Evolutionary conservation across 1,284 basidiomycete genomes (phyloP).

Genomic region (Rhodotorula glutinis): DNA sequence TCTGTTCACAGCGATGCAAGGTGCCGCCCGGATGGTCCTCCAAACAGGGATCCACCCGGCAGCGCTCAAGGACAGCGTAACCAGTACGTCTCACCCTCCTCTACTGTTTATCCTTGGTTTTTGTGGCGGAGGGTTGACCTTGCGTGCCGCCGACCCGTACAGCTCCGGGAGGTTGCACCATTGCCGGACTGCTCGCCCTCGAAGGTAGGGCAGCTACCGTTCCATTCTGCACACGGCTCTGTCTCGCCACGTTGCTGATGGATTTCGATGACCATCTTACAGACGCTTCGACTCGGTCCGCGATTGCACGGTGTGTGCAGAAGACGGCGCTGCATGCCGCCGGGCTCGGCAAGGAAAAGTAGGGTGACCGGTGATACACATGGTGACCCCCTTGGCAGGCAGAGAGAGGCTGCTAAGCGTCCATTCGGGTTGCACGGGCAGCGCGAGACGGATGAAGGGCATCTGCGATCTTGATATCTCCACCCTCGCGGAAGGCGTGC

Average conservation of each 20-base stretch:
- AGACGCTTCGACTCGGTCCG: conserved; percentile 68
- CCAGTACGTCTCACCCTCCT: conserved; percentile 61
- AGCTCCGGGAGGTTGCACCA: conserved; percentile 98
- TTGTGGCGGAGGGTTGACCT: neutral
- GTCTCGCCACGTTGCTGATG: no score
- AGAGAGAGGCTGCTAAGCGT: no score
- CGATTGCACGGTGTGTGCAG: conserved; percentile 93
- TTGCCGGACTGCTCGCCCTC: conserved; percentile 88
- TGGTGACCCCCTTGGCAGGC: no score
- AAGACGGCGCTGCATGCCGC: conserved; percentile 83
- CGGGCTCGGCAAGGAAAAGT: conserved; percentile 62
- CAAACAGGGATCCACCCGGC: conserved; percentile 86
- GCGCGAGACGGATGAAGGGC: no score
- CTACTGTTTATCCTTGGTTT: neutral
- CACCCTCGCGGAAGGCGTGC: no score
- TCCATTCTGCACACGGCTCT: neutral
- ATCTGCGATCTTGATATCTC: no score
- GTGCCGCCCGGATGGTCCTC: conserved; percentile 92
- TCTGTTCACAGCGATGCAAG: conserved; percentile 73
- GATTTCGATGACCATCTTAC: no score
- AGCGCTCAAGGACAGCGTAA: conserved; percentile 95
- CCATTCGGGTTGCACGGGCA: no score
- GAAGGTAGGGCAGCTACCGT: conserved; percentile 57
- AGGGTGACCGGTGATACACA: neutral
- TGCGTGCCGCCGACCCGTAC: neutral